Percentiles rank a stretch among this genome's conserved stretches.
Conservation (phyloP, 495 filamentous ascomycete species). For the Xylaria acuta region DNA sequence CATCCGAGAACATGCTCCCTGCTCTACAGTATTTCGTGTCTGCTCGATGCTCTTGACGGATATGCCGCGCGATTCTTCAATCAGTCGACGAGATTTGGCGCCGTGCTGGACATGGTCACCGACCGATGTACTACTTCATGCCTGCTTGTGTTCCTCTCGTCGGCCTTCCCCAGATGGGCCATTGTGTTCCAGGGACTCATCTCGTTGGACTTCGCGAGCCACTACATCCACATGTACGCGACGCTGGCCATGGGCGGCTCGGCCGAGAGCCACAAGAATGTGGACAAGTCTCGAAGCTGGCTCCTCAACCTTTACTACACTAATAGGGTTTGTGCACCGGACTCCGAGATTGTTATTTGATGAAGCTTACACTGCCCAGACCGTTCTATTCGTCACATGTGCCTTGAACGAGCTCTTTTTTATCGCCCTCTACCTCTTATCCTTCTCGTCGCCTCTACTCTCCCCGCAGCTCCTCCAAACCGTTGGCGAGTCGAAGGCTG, state of each 20-base stretch:
- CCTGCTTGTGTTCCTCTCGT: slow-evolving; percentile 89
- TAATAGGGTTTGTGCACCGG: slow-evolving; percentile 73
- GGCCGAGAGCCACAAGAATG: slow-evolving; percentile 88
- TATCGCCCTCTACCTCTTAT: slow-evolving; percentile 95
- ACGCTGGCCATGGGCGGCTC: slow-evolving; percentile 81
- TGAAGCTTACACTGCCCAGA: slow-evolving; percentile 58
- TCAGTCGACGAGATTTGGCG: slow-evolving; percentile 92
- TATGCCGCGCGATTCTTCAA: slow-evolving; percentile 86
- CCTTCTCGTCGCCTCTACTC: slow-evolving; percentile 87
- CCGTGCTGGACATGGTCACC: slow-evolving; percentile 95
- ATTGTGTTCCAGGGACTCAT: slow-evolving; percentile 94
- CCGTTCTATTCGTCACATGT: slow-evolving; percentile 90
- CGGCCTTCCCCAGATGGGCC: slow-evolving; percentile 89
- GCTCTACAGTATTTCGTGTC: slow-evolving; percentile 90
- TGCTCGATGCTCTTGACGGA: slow-evolving; percentile 93
- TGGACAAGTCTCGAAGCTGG: slow-evolving; percentile 78
- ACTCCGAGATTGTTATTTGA: slow-evolving; percentile 7
- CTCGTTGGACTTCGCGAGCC: slow-evolving; percentile 87
- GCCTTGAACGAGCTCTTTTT: slow-evolving; percentile 94
- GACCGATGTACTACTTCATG: slow-evolving; percentile 90
- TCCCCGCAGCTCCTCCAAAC: slow-evolving; percentile 76
- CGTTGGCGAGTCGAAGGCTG: slow-evolving; percentile 54
- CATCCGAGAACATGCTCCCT: slow-evolving; percentile 92
- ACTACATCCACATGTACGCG: slow-evolving; percentile 99
- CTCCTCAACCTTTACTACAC: slow-evolving; percentile 95